These are phyloP conservation scores for Rhizophora mangle DNA, from an alignment of 345 rosid genomes.

Conservation along the genomic window DNA sequence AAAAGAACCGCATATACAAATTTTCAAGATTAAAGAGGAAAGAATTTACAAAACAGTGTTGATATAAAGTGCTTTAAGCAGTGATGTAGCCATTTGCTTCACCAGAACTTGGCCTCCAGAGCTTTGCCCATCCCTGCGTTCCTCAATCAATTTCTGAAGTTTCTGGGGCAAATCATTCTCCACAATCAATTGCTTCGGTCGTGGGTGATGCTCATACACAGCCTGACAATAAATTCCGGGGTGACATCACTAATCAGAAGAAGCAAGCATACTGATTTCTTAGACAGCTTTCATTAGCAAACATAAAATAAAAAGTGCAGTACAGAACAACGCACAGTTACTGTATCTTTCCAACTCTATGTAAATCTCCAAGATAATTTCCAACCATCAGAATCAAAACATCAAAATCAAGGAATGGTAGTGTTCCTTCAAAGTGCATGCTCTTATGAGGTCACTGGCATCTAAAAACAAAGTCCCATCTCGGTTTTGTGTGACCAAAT, in stretches of 20 bases:
- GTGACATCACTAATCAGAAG: background rate
- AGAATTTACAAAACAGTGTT: constrained; percentile 72
- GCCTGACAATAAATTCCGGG: constrained; percentile 43
- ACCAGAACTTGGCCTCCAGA: constrained; percentile 97
- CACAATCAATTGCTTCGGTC: constrained; percentile 85
- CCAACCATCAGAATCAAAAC: too few relatives aligned
- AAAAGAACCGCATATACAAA: constrained; percentile 20
- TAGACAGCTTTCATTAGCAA: background rate
- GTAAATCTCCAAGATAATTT: too few relatives aligned
- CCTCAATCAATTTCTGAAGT: constrained; percentile 83
- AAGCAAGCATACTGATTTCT: background rate
- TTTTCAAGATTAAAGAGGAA: background rate
- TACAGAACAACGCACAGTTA: too few relatives aligned
- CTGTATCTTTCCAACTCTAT: too few relatives aligned
- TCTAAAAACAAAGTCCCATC: too few relatives aligned
- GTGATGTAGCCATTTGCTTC: constrained; percentile 96
- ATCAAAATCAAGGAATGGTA: too few relatives aligned
- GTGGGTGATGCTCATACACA: constrained; percentile 97
- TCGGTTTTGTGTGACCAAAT: too few relatives aligned
- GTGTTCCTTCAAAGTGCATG: too few relatives aligned
- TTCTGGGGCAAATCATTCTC: constrained; percentile 90
- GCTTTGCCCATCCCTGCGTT: constrained; percentile 88
- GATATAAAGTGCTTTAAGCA: constrained; percentile 91
- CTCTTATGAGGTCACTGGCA: too few relatives aligned
- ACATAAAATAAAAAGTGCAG: background rate